phyloP scores from a whole-genome alignment of 495 filamentous ascomycete genomes.

The Bacidia gigantensis region DNA sequence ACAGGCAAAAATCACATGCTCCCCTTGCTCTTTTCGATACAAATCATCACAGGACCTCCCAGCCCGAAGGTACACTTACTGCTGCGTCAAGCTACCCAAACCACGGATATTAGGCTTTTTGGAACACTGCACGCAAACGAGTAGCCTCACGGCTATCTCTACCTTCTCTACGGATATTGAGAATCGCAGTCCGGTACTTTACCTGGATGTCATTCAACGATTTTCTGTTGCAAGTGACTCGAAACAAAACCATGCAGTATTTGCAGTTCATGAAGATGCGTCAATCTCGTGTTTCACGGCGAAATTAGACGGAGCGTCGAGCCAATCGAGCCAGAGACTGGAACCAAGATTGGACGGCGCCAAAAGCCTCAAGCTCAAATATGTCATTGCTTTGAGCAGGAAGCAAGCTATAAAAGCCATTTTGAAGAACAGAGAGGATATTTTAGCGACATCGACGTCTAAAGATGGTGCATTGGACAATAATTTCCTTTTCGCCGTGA shows the following conservation, averaged over 20 bases:
- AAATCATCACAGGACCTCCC: conserved; percentile 36
- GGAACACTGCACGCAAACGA: conserved; percentile 23
- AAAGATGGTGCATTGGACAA: background rate
- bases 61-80: conserved; percentile 62
- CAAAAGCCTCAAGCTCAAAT: background rate
- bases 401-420: conserved; percentile 31
- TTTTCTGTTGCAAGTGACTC: too few relatives aligned
- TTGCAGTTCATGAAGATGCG: conserved; percentile 35
- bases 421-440: conserved; percentile 31
- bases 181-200: conserved; percentile 26
- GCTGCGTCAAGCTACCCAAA: conserved; percentile 29
- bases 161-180: conserved; percentile 6
- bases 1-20: conserved; percentile 61
- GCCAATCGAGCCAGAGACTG: background rate
- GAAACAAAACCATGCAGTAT: conserved; percentile 27
- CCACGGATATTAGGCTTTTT: conserved; percentile 40
- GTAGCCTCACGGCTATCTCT: conserved; percentile 13
- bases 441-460: conserved; percentile 9
- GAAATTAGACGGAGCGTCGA: background rate
- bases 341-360: background rate
- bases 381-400: conserved; percentile 15
- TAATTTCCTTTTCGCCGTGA: conserved; percentile 11
- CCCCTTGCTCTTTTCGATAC: conserved; percentile 59
- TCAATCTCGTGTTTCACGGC: conserved; percentile 6
- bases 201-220: conserved; percentile 22